Conservation (phyloP, 2,329 filamentous ascomycete genomes). For the Thyridium curvatum region DNA sequence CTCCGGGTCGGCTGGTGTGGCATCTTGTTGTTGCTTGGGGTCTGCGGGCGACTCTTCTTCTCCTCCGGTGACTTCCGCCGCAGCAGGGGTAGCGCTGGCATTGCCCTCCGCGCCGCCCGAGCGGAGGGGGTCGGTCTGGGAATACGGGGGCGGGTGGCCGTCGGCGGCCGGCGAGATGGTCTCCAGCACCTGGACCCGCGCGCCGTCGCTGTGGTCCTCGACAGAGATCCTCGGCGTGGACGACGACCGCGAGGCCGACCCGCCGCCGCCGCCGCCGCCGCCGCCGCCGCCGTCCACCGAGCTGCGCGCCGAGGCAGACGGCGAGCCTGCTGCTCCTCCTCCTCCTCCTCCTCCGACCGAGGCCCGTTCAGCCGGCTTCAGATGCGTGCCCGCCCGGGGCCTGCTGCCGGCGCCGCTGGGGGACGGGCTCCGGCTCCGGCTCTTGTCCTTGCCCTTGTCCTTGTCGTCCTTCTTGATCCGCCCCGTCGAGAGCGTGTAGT, state of each 20-base stretch:
- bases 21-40: constrained; percentile 8
- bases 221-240: constrained; percentile 39
- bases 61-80: too few relatives aligned
- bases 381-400: constrained; percentile 6
- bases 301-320: constrained; percentile 1
- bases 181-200: constrained; percentile 9
- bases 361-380: too few relatives aligned
- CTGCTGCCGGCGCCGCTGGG: constrained; percentile 7
- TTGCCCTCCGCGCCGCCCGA: too few relatives aligned
- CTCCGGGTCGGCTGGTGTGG: too few relatives aligned
- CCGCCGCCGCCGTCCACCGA: background rate
- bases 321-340: constrained; percentile 6
- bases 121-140: too few relatives aligned
- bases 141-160: background rate
- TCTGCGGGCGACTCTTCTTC: too few relatives aligned
- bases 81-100: too few relatives aligned
- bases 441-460: too few relatives aligned
- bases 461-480: constrained; percentile 57
- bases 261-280: too few relatives aligned
- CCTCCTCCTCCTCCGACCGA: too few relatives aligned
- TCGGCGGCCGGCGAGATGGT: constrained; percentile 8
- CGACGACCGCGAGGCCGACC: constrained; percentile 6
- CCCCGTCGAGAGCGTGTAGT: constrained; percentile 82
- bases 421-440: constrained; percentile 19
- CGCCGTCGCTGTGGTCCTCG: constrained; percentile 34